phyloP scores from a whole-genome alignment of 148 eudicot genomes.

The Persicaria tinctoria region DNA sequence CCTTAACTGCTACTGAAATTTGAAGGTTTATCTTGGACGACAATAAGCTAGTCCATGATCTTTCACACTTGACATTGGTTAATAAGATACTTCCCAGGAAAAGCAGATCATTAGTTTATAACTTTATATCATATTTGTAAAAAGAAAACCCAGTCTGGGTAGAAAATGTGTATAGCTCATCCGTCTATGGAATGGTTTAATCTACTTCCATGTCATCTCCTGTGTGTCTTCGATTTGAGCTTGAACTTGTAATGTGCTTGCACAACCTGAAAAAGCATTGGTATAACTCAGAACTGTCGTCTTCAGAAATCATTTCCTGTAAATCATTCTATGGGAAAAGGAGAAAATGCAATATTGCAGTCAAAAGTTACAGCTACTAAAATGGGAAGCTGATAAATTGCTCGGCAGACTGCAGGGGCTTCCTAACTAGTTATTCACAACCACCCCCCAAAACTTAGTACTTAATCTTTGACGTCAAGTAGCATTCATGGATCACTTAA shows the following conservation, averaged over 20 bases:
- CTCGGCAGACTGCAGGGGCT: not conserved
- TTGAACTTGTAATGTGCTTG: constrained; percentile 34
- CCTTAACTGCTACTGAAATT: not conserved
- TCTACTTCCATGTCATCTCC: constrained; percentile 51
- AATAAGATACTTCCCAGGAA: not conserved
- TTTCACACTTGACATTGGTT: not conserved
- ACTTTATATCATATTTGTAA: not conserved
- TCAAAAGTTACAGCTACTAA: not conserved
- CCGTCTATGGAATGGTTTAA: not conserved
- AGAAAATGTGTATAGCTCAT: not conserved
- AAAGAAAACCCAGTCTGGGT: not conserved
- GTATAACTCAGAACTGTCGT: not conserved
- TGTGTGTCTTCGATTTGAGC: constrained; percentile 27
- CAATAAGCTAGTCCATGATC: not conserved
- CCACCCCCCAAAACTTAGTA: not conserved
- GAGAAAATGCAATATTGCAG: not conserved
- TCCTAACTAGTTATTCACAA: not conserved
- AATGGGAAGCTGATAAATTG: not conserved
- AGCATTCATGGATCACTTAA: no score
- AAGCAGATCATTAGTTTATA: not conserved
- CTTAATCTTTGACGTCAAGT: no score
- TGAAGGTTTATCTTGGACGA: not conserved
- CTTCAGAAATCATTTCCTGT: not conserved
- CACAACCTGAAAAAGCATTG: constrained; percentile 37
- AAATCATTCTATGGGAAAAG: not conserved